phyloP scores from a whole-genome alignment of 345 rosid genomes.

The Bruguiera sexangula region DNA sequence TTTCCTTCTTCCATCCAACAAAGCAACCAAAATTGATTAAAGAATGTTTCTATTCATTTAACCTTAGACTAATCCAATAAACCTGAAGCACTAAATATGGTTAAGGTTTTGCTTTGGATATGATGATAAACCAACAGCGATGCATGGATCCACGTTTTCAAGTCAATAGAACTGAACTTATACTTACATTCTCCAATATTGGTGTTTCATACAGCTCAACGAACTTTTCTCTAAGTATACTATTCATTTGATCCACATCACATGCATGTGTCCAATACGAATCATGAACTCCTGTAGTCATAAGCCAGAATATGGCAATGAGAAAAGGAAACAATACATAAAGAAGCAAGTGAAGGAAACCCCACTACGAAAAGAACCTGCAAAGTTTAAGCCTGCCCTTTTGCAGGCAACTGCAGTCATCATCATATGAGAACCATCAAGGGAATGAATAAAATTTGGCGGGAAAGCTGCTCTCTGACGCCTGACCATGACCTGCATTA shows the following conservation, averaged over 20 bases:
- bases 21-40: too few relatives aligned
- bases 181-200: constrained; percentile 82
- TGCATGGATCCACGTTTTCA: neutral
- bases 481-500: constrained; percentile 62
- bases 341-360: constrained; percentile 7
- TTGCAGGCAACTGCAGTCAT: constrained; percentile 95
- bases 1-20: too few relatives aligned
- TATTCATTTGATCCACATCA: constrained; percentile 81
- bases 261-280: constrained; percentile 99
- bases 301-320: constrained; percentile 11
- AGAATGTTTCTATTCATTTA: too few relatives aligned
- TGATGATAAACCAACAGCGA: neutral
- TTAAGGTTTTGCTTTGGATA: too few relatives aligned
- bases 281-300: constrained; percentile 90
- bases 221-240: constrained; percentile 81
- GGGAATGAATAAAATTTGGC: constrained; percentile 96
- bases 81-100: too few relatives aligned
- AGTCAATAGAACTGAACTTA: neutral
- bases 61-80: too few relatives aligned
- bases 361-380: constrained; percentile 49
- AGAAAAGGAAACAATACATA: constrained; percentile 17
- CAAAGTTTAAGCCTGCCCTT: constrained; percentile 75
- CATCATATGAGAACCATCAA: constrained; percentile 99
- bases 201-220: constrained; percentile 85
- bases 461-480: constrained; percentile 95